Conservation (phyloP, 768 basidiomycete genomes). For the Phylloporus sp. region DNA sequence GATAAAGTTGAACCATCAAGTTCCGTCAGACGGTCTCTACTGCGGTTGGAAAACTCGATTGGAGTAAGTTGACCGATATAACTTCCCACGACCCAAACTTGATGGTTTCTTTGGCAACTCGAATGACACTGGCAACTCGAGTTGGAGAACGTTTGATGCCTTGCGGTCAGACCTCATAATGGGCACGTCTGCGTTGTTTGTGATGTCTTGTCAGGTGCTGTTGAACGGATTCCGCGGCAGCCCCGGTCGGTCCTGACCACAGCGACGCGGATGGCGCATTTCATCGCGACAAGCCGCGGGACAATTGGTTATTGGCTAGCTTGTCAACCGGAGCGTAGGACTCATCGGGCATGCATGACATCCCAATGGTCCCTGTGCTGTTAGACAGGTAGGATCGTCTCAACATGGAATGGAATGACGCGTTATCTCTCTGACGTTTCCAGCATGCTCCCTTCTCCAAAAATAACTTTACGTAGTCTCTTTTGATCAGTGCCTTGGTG, state of each 20-base stretch:
- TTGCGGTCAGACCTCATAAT: neutral
- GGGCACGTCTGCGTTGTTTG: neutral
- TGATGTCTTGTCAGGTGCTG: no score
- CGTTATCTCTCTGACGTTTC: neutral
- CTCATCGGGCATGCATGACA: neutral
- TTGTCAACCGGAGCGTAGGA: neutral
- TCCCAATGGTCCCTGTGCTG: neutral
- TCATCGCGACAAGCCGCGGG: neutral
- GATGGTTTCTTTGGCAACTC: neutral
- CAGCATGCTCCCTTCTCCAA: neutral
- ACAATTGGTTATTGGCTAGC: neutral
- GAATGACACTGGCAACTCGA: neutral
- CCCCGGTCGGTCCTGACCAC: neutral
- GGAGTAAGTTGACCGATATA: neutral
- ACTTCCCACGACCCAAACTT: neutral
- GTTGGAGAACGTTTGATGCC: neutral
- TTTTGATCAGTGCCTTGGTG: neutral
- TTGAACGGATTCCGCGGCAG: neutral
- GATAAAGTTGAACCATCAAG: neutral
- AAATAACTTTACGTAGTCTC: neutral
- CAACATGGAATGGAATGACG: neutral
- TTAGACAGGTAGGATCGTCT: neutral
- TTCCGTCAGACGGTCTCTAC: neutral
- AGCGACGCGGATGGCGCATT: neutral
- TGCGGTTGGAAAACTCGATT: neutral